Base-by-base conservation (phyloP, 2,329 filamentous ascomycete genomes). In the Aspergillus felis region DNA sequence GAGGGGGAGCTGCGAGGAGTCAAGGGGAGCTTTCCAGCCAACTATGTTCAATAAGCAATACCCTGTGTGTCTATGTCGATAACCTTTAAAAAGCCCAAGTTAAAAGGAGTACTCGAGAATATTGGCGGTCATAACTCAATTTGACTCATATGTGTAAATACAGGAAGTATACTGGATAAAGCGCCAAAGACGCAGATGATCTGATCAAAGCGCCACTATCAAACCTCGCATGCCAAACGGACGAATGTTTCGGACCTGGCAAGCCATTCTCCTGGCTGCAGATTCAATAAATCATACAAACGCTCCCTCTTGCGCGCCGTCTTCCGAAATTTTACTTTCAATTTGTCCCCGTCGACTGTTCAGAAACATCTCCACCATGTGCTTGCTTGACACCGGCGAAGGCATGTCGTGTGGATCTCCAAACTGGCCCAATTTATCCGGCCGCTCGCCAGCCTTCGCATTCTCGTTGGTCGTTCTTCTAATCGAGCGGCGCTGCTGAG, bases 11-110 rank as follows among this genome's bases (percentile, higher is more conserved):
- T 92, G 14, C 79, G 79, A 44, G 90, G 90, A 0, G 72, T 79
- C 27, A 82, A 81, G 68, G 91, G 91, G 3, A 86, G 80, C 63
- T 95, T 95, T 70, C 91, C 91, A 1, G 91, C 91, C 6, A 95
- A 95, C 73, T 95, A 95, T 74, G 90, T 88, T 68, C 82, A 82
- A 65, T 71, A 52, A 65, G 22, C 17, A 38, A 38, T 38, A 10
- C 42, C 8, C 7, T 46, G 42, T 46, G 10, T 22, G n/a, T 24
- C 22, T 22, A 24, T 46, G 20, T 46, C 22, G 42, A 12, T 12
- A 24, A 14, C 42, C 20, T 24, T 46, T 12, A 24, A 24, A 46
- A 10, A 20, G 17, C 22, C 12, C 8, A 12, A 12, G 0, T 46
- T 2, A 24, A 5, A 17, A 27, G 22, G 4, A 47, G 22, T 47